Evolutionary conservation across 2,329 filamentous ascomycete genomes (phyloP).

Genomic region (Botrytis aclada): DNA sequence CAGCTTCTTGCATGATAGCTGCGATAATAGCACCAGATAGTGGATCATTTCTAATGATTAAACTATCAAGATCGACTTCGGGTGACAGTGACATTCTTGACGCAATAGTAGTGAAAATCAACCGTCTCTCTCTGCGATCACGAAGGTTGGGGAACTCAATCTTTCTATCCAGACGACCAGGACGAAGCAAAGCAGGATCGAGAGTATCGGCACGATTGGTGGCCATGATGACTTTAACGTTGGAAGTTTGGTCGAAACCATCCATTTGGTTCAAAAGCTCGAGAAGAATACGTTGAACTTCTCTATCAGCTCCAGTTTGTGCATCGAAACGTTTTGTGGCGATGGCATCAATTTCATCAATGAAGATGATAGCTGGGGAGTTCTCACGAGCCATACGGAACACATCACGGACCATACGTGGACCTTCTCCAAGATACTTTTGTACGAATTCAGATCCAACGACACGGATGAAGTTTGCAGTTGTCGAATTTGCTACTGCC

Average conservation of each 20-base stretch:
- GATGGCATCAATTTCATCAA: constrained; percentile 98
- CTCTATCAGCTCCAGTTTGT: constrained; percentile 94
- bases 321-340: constrained; percentile 99
- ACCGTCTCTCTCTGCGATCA: constrained; percentile 87
- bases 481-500: constrained; percentile 96
- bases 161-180: constrained; percentile 93
- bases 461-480: constrained; percentile 96
- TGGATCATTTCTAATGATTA: constrained; percentile 96
- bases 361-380: constrained; percentile 97
- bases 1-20: constrained; percentile 98
- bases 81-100: constrained; percentile 95
- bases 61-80: constrained; percentile 91
- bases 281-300: constrained; percentile 96
- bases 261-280: constrained; percentile 99
- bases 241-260: constrained; percentile 96
- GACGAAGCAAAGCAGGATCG: constrained; percentile 89
- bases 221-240: constrained; percentile 99
- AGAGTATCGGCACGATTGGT: constrained; percentile 97
- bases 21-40: constrained; percentile 94
- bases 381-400: constrained; percentile 99
- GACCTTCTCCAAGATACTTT: constrained; percentile 96
- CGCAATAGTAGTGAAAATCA: constrained; percentile 98
- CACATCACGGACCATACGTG: constrained; percentile 97
- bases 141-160: constrained; percentile 97
- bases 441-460: constrained; percentile 98